phyloP scores from a whole-genome alignment of 176 grass and related monocot species.

The Rhynchospora breviuscula region DNA sequence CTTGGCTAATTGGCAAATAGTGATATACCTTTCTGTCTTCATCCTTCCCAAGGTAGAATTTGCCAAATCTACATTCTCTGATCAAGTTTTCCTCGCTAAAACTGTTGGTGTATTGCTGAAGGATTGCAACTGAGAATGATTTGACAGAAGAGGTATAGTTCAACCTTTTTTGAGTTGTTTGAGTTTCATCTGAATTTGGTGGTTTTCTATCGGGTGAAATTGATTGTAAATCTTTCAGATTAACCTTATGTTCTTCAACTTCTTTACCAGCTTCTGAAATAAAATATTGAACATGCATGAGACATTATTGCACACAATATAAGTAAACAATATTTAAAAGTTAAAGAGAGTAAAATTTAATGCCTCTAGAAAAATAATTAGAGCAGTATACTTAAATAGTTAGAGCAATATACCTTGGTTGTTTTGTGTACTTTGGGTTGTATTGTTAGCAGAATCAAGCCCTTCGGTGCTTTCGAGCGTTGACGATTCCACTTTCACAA shows the following conservation, averaged over 20 bases:
- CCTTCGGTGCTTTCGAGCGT: not conserved
- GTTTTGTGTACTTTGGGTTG: slow-evolving; percentile 2
- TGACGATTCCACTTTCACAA: not conserved
- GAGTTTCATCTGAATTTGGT: slow-evolving; percentile 3
- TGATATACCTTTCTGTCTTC: slow-evolving; percentile 53
- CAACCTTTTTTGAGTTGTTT: not conserved
- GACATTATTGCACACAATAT: not conserved
- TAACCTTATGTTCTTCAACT: slow-evolving; percentile 13
- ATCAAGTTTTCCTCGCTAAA: slow-evolving; percentile 71
- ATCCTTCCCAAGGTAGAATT: slow-evolving; percentile 62
- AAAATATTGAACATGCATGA: slow-evolving; percentile 1
- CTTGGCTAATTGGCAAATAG: not conserved
- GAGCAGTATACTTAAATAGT: not conserved
- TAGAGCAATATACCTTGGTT: slow-evolving; percentile 14
- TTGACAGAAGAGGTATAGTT: slow-evolving; percentile 11
- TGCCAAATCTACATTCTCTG: slow-evolving; percentile 55
- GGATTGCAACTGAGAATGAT: slow-evolving; percentile 62
- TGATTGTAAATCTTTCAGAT: not conserved
- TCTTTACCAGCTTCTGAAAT: not conserved
- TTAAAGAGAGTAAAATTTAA: not conserved
- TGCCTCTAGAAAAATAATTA: not conserved
- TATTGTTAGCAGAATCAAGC: not conserved
- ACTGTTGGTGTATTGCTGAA: slow-evolving; percentile 86
- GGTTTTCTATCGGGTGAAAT: not conserved
- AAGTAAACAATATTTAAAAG: not conserved